phyloP scores from a whole-genome alignment of 768 basidiomycete species.

The Lactifluus volemus region DNA sequence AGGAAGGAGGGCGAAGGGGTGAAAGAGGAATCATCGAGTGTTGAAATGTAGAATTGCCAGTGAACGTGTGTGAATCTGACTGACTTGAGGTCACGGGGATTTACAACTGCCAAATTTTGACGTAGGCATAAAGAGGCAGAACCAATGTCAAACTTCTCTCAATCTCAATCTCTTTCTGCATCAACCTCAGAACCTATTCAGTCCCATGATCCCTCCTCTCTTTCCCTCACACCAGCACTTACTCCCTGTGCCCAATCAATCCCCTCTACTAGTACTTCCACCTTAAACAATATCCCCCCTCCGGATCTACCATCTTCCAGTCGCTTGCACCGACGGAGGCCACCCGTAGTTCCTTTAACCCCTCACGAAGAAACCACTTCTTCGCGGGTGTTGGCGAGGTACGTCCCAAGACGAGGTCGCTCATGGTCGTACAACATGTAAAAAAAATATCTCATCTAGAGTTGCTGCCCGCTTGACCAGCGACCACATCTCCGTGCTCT shows the following conservation, averaged over 20 bases:
- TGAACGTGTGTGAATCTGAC: not conserved
- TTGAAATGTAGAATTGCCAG: not conserved
- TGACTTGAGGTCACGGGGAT: constrained; percentile 20
- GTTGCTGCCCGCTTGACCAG: constrained; percentile 45
- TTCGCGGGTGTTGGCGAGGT: constrained; percentile 16
- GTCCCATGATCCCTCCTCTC: not conserved
- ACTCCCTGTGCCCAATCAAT: not conserved
- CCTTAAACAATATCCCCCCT: not conserved
- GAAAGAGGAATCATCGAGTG: not conserved
- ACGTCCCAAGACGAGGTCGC: not conserved
- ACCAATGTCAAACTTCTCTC: constrained; percentile 17
- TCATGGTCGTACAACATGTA: not conserved
- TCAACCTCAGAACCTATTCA: not conserved
- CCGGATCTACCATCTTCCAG: not conserved
- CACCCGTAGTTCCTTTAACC: constrained; percentile 4
- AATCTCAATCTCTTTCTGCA: constrained; percentile 7
- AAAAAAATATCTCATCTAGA: constrained; percentile 27
- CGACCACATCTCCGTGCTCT: constrained; percentile 53
- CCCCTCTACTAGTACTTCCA: constrained; percentile 12
- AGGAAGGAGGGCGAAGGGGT: constrained; percentile 11
- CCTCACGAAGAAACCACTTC: constrained; percentile 15
- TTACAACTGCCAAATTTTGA: constrained; percentile 22
- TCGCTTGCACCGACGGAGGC: constrained; percentile 4
- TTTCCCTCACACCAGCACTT: not conserved
- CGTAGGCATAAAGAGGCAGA: constrained; percentile 23